Evolutionary conservation across 768 basidiomycete genomes (phyloP).

Genomic region (Lepiota brunneoincarnata): DNA sequence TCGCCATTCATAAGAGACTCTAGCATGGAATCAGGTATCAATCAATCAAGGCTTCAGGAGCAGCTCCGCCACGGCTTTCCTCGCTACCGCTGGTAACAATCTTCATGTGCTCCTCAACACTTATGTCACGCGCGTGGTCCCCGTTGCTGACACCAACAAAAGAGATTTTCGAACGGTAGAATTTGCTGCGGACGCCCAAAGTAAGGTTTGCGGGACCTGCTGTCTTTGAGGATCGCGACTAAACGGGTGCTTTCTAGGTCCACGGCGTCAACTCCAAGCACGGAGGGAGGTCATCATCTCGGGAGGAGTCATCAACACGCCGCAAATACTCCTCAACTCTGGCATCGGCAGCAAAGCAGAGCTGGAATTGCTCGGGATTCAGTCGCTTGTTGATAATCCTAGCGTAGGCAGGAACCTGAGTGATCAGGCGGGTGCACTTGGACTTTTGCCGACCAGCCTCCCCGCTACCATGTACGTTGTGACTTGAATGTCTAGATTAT

Average conservation of each 20-base stretch:
- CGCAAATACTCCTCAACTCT: conserved; percentile 28
- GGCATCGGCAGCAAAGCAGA: conserved; percentile 28
- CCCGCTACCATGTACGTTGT: conserved; percentile 11
- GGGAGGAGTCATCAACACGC: conserved; percentile 29
- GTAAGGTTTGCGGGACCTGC: not conserved
- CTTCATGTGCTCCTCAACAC: conserved; percentile 24
- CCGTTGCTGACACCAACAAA: not conserved
- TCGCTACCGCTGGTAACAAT: conserved; percentile 20
- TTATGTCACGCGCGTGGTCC: conserved; percentile 24
- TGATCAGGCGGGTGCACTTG: conserved; percentile 21
- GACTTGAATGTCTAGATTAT: too few species aligned
- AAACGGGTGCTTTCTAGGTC: not conserved
- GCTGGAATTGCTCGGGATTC: conserved; percentile 18
- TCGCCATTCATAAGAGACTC: not conserved
- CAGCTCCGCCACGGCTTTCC: conserved; percentile 24
- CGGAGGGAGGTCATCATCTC: conserved; percentile 33
- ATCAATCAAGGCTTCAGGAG: conserved; percentile 19
- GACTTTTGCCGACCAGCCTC: conserved; percentile 8
- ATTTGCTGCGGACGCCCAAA: not conserved
- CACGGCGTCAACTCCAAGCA: conserved; percentile 19
- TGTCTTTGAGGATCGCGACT: too few species aligned
- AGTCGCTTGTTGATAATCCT: conserved; percentile 12
- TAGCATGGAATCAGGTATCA: conserved; percentile 19
- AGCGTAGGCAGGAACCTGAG: conserved; percentile 16
- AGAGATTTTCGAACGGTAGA: not conserved